These are phyloP conservation scores for Panaeolus cyanescens DNA, from an alignment of 768 basidiomycete genomes.

Conservation along the genomic window DNA sequence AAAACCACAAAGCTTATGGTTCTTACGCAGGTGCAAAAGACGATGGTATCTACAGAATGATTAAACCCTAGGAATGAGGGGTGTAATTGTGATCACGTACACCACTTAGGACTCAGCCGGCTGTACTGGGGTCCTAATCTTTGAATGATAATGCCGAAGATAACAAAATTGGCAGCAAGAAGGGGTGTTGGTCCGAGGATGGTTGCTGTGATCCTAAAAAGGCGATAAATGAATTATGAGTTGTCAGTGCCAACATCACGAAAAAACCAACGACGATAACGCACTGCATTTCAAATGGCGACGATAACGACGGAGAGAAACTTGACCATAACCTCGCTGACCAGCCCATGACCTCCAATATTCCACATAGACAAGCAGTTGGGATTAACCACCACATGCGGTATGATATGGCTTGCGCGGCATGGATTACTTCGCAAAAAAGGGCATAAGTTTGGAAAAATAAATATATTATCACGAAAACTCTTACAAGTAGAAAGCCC, in stretches of 20 bases:
- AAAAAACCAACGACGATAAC: background rate
- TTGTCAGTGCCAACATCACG: background rate
- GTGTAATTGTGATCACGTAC: constrained; percentile 24
- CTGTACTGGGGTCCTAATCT: constrained; percentile 50
- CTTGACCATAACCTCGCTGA: constrained; percentile 23
- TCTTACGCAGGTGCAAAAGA: constrained; percentile 38
- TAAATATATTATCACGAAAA: background rate
- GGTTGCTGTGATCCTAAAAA: constrained; percentile 38
- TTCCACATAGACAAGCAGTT: constrained; percentile 23
- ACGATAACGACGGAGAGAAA: constrained; percentile 9
- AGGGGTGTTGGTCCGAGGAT: constrained; percentile 60
- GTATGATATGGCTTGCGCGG: constrained; percentile 16
- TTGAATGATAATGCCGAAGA: constrained; percentile 48
- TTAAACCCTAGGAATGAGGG: background rate
- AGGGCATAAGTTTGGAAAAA: background rate
- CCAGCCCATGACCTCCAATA: constrained; percentile 27
- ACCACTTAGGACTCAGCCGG: constrained; percentile 42
- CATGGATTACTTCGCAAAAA: constrained; percentile 14
- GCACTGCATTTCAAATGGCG: constrained; percentile 24
- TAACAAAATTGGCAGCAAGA: constrained; percentile 57
- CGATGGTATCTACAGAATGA: constrained; percentile 31
- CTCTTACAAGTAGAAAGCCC: constrained; percentile 3
- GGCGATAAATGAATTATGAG: background rate
- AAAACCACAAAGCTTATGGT: background rate
- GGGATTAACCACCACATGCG: constrained; percentile 25